Base-by-base conservation (phyloP, 345 rosid species). In the Citrus medica region DNA sequence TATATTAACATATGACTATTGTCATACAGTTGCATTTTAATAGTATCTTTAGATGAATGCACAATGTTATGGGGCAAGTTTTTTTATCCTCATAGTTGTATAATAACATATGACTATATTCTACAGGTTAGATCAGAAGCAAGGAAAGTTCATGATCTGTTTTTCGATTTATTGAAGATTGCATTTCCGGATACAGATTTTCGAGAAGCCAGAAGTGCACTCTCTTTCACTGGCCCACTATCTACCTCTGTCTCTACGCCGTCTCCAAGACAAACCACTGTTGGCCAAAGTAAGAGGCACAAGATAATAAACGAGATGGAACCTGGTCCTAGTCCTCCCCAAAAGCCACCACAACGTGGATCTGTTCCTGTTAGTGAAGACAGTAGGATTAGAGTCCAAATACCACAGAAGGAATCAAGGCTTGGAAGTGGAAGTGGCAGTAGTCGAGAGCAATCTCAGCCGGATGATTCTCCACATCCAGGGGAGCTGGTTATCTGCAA, bases 401-500 rank as follows among this genome's bases (percentile, higher is more conserved):
- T 87, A 79, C 90, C 94, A 9, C 92, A 80, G 67, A 94, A 89
- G 89, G 98, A 90, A 81, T 81, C 95, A 13, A 90, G 92, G 83
- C 84, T 77, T 71, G 94, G 81, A 38, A 87, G 87, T 78, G 90
- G 86, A 73, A 84, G 87, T 78, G 82, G 83, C 61, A 84, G 83
- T 77, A 75, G 81, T 68, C 79, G 90, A 71, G 94, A 88, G 72
- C 91, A 84, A 69, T 62, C 78, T 75, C 89, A 82, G 65, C 90
- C 83, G 21, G 95, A 93, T 77, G 97, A 90, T 75, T 88, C 98
- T 80, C 89, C 97, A 14, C 99, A 97, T 83, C 98, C 99, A 25
- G 98, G 98, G 42, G 97, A 94, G 79, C 81, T 97, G 85, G 94
- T 97, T 66, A 90, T 92, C 81, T 93, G 98, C 95, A 97, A 97